A percentile compares a stretch with the other conserved stretches of the same genome.
Conservation (phyloP, 345 rosid species). For the Hypericum perforatum region DNA sequence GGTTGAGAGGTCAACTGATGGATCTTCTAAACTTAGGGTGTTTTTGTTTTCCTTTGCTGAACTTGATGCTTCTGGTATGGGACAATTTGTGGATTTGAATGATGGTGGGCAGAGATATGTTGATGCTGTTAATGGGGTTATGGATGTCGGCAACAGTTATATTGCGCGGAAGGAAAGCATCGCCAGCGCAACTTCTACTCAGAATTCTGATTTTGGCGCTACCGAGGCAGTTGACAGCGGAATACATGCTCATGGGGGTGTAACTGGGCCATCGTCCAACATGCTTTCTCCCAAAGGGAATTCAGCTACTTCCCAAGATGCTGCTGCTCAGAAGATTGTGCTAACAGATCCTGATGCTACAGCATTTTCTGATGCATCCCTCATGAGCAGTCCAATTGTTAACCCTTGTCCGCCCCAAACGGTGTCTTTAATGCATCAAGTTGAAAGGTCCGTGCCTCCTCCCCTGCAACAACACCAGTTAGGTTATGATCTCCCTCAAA, state of each 20-base stretch:
- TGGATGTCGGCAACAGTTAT: constrained; percentile 22
- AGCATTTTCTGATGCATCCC: constrained; percentile 29
- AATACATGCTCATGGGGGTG: constrained; percentile 31
- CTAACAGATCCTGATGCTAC: constrained; percentile 25
- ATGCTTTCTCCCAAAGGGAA: constrained; percentile 28
- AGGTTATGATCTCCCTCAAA: constrained; percentile 33
- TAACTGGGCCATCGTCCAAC: constrained; percentile 21
- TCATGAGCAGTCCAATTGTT: constrained; percentile 26
- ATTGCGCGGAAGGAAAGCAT: constrained; percentile 51
- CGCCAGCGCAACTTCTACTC: constrained; percentile 53
- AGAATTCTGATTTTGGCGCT: constrained; percentile 54
- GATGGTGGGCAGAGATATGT: constrained; percentile 53
- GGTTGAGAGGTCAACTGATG: constrained; percentile 49
- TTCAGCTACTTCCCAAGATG: constrained; percentile 21
- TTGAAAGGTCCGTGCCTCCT: constrained; percentile 30
- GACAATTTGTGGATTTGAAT: constrained; percentile 42
- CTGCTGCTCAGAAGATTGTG: constrained; percentile 18
- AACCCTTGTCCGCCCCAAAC: constrained; percentile 30
- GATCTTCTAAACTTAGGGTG: constrained; percentile 60
- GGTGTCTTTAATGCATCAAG: constrained; percentile 25
- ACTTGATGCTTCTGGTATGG: constrained; percentile 34
- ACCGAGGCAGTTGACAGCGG: constrained; percentile 35
- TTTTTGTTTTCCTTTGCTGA: constrained; percentile 51
- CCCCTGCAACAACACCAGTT: constrained; percentile 26
- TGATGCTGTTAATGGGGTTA: constrained; percentile 59